These are phyloP conservation scores for Chlamydomonas asymmetrica DNA, from an alignment of 139 green algal species.

Conservation along the genomic window DNA sequence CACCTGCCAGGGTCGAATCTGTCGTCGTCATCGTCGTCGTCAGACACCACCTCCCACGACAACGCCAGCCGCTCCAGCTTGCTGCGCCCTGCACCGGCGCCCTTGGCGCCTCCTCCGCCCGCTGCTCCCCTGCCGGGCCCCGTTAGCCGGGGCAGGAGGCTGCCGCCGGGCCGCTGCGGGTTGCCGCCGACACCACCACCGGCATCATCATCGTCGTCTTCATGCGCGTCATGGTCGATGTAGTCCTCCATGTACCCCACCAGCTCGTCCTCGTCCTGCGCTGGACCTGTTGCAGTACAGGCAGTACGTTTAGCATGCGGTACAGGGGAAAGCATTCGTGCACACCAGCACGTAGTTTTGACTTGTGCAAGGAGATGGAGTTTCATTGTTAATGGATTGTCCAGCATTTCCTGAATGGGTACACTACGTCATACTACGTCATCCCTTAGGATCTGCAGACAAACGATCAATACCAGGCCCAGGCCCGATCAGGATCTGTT, in stretches of 20 bases:
- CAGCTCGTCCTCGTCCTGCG: no score
- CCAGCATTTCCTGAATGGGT: no score
- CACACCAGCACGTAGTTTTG: neutral
- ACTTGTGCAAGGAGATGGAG: neutral
- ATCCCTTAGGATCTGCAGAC: no score
- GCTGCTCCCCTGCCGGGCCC: slow-evolving; percentile 5
- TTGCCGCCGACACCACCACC: slow-evolving; percentile 3
- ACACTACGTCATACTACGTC: no score
- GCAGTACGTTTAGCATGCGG: neutral
- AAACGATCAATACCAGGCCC: no score
- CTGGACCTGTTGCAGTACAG: neutral
- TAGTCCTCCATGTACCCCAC: slow-evolving; percentile 73
- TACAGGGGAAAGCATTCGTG: neutral
- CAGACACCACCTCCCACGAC: slow-evolving; percentile 37
- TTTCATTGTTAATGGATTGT: slow-evolving; percentile 63
- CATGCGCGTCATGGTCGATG: slow-evolving; percentile 49
- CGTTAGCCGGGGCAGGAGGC: neutral
- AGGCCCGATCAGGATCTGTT: no score
- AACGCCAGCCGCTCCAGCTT: slow-evolving; percentile 24
- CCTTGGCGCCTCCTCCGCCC: neutral
- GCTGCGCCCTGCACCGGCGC: neutral
- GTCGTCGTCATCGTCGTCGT: slow-evolving; percentile 24
- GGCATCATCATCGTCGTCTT: slow-evolving; percentile 10
- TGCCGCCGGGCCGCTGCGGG: neutral
- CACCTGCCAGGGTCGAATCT: neutral